phyloP scores from a whole-genome alignment of 2,329 filamentous ascomycete genomes.

The Aspergillus carbonarius region DNA sequence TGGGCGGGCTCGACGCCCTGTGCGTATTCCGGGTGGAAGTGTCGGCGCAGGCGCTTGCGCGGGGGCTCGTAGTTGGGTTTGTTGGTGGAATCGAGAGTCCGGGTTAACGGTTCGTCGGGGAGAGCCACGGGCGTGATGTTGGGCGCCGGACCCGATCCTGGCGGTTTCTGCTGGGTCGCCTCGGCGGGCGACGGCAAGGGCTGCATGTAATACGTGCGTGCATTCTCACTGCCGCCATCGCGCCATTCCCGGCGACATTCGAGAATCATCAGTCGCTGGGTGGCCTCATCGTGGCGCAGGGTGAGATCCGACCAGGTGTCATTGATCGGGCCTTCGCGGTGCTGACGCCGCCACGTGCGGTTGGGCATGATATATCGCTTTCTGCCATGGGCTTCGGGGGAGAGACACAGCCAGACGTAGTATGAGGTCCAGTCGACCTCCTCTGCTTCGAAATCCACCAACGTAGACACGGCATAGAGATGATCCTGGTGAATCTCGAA shows the following conservation, averaged over 20 bases:
- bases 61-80: slow-evolving; percentile 38
- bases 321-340: slow-evolving; percentile 69
- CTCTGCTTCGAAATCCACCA: slow-evolving; percentile 60
- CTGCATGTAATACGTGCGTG: slow-evolving; percentile 65
- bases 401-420: slow-evolving; percentile 67
- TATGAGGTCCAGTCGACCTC: slow-evolving; percentile 67
- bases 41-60: slow-evolving; percentile 36
- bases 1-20: slow-evolving; percentile 18
- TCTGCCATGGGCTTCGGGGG: slow-evolving; percentile 47
- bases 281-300: slow-evolving; percentile 60
- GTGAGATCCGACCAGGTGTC: slow-evolving; percentile 70
- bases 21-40: slow-evolving; percentile 44
- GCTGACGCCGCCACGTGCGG: slow-evolving; percentile 64
- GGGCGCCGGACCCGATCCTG: slow-evolving; percentile 5
- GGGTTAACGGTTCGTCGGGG: slow-evolving; percentile 31
- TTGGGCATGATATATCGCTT: slow-evolving; percentile 44
- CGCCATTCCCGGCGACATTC: slow-evolving; percentile 71
- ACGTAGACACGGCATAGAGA: slow-evolving; percentile 70
- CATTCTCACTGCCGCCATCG: slow-evolving; percentile 55
- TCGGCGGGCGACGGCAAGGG: slow-evolving; percentile 35
- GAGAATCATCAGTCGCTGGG: slow-evolving; percentile 59
- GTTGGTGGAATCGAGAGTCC: slow-evolving; percentile 25
- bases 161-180: slow-evolving; percentile 18
- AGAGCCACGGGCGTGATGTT: slow-evolving; percentile 17
- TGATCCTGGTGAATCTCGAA: slow-evolving; percentile 67